Evolutionary conservation across 139 green algal species (phyloP), one percentile per base, ranked within the genome.

Genomic region (Micromonas pusilla): DNA sequence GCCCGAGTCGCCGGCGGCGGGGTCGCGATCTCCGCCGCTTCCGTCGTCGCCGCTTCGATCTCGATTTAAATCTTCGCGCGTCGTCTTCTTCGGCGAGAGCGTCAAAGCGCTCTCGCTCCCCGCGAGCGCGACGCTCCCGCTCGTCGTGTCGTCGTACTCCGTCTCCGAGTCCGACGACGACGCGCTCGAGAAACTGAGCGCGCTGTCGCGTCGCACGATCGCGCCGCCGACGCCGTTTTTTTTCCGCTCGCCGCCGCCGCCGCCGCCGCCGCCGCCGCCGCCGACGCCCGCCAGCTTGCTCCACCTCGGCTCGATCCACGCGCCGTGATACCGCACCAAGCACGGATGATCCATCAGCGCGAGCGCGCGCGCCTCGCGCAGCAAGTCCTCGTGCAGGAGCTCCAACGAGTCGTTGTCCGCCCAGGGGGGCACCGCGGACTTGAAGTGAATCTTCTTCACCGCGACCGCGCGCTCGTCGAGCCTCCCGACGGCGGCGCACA

Each of bases 251-350:
- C n/a, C n/a, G n/a, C n/a, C n/a, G n/a, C n/a, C 19, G 21, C 52
- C 52, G 52, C 19, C 52, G 52, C 52, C 21, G 19, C 21, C 52
- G 21, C 19, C 52, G 52, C 13, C 20, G 62, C 13, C 62, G 62
- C n/a, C 62, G 19, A 33, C 28, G 9, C 5, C 62, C 26, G 28
- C 62, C 6, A 70, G 62, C 62, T 33, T 31, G 9, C 5, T 20
- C 62, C 62, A 70, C 28, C 62, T 31, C 62, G 62, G 62, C 28
- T 70, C 62, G 62, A 70, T 70, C 62, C 62, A 70, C 62, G 62
- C 62, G 5, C 9, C 13, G 62, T 70, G 62, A 16, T 70, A 70
- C 26, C 20, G 13, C 13, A 70, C 62, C 5, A 70, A 6, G 62
- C 19, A 30, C 62, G 62, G 62, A 16, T 70, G 13, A 16, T 70